These are phyloP conservation scores for Kandelia obovata DNA, from an alignment of 345 rosid genomes.

Conservation along the genomic window DNA sequence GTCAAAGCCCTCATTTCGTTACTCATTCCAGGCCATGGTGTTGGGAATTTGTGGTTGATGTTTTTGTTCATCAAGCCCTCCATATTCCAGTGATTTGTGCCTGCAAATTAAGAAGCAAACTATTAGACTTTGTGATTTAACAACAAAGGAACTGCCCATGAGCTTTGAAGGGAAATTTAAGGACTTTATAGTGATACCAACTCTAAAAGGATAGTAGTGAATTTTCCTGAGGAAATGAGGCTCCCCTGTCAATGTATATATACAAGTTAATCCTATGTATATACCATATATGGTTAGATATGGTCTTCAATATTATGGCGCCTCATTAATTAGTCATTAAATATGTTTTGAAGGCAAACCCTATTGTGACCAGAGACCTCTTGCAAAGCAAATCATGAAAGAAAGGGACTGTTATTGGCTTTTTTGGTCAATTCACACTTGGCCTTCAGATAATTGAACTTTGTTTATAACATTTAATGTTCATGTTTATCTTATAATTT, in stretches of 20 bases:
- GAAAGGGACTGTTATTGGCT: no score
- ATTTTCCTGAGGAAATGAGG: neutral
- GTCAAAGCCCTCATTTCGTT: neutral
- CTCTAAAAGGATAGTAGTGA: neutral
- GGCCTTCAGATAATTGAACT: no score
- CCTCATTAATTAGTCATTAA: no score
- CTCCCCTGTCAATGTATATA: conserved; percentile 8
- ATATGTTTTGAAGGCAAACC: no score
- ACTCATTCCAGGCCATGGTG: neutral
- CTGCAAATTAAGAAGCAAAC: conserved; percentile 9
- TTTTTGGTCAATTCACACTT: no score
- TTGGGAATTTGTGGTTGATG: neutral
- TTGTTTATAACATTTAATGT: no score
- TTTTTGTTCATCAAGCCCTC: conserved; percentile 1
- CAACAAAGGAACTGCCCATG: no score
- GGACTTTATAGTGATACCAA: conserved; percentile 6
- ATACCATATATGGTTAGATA: conserved; percentile 4
- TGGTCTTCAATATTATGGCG: no score
- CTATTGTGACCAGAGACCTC: no score
- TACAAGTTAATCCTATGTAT: neutral
- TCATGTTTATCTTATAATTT: no score
- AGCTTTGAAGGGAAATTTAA: neutral
- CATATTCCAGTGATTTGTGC: neutral
- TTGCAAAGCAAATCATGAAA: no score
- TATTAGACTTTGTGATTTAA: neutral